Conservation (phyloP, 2,329 filamentous ascomycete species). For the Ophiostoma sp. region DNA sequence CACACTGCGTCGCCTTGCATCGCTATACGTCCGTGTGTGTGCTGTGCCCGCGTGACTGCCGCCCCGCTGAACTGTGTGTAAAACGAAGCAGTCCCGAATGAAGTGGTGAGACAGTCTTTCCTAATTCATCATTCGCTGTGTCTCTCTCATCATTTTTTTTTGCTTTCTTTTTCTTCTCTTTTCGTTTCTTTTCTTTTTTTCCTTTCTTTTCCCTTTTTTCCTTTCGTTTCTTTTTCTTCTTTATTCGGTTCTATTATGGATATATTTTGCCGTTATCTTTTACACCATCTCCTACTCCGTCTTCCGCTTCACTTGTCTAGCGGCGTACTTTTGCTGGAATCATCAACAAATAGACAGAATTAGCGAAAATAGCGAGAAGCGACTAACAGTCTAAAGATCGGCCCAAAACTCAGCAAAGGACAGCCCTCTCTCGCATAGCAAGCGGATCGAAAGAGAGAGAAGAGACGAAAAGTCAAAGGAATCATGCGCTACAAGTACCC, state of each 20-base stretch:
- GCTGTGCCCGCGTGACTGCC: background rate
- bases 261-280: background rate
- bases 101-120: background rate
- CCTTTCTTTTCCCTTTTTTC: background rate
- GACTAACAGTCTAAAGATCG: background rate
- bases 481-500: background rate
- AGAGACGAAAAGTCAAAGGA: background rate
- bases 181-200: background rate
- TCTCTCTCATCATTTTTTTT: background rate
- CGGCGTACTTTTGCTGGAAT: background rate
- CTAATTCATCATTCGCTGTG: background rate
- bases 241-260: background rate
- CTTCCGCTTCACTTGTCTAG: background rate
- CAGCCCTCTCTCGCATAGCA: background rate
- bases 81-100: no score
- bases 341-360: background rate
- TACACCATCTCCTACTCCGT: background rate
- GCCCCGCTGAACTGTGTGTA: background rate
- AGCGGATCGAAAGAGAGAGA: background rate
- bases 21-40: slow-evolving; percentile 2
- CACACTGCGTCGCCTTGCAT: background rate
- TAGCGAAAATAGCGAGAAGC: no score
- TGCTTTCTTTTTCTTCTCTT: background rate
- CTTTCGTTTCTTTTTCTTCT: background rate
- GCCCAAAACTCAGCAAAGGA: background rate